Evolutionary conservation across 441 rosid genomes (phyloP).

Genomic region (Eruca vesicaria): DNA sequence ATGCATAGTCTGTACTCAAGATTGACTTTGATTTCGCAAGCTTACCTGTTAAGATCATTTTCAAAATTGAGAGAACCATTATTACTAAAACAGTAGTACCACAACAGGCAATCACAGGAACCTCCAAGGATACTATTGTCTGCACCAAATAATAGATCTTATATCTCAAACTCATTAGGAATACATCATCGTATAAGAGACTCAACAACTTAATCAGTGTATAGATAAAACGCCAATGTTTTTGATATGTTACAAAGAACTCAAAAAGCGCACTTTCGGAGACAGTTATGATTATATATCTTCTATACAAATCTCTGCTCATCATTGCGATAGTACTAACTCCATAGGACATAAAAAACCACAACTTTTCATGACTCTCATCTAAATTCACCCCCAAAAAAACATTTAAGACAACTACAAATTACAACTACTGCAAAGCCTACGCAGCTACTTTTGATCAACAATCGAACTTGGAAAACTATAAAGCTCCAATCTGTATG

Average conservation of each 20-base stretch:
- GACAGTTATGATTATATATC: too few relatives aligned
- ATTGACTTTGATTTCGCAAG: too few relatives aligned
- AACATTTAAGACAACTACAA: not conserved
- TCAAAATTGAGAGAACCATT: too few relatives aligned
- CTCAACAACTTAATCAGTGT: not conserved
- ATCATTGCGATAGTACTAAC: not conserved
- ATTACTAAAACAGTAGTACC: not conserved
- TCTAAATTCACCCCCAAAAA: too few relatives aligned
- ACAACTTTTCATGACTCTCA: not conserved
- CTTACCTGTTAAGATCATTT: too few relatives aligned
- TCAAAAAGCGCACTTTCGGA: not conserved
- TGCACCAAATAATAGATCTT: too few relatives aligned
- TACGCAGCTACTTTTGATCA: too few relatives aligned
- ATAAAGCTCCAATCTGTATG: too few relatives aligned
- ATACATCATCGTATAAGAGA: not conserved
- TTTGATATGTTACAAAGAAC: not conserved
- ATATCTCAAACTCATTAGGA: not conserved
- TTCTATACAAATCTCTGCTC: too few relatives aligned
- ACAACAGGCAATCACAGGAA: not conserved
- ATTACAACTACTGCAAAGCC: too few relatives aligned
- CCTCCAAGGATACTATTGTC: not conserved
- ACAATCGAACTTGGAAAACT: too few relatives aligned
- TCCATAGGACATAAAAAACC: not conserved
- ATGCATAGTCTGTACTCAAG: conserved; percentile 35
- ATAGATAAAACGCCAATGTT: not conserved